Percentiles rank a stretch among this genome's conserved stretches.
phyloP scores from a whole-genome alignment of 441 rosid genomes.

The Adansonia madagascariensis region DNA sequence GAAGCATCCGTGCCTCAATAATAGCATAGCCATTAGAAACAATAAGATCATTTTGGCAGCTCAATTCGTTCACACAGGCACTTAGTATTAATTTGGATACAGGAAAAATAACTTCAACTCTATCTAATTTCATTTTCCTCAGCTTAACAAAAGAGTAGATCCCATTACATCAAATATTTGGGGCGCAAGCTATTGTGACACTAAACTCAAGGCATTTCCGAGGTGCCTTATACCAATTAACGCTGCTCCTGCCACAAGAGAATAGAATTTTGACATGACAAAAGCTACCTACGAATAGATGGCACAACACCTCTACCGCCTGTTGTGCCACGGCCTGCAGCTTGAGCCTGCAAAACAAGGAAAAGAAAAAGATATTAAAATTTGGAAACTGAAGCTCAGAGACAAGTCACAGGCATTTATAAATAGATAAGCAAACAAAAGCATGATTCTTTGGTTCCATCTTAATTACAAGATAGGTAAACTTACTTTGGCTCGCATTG shows the following conservation, averaged over 20 bases:
- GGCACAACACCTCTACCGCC: conserved; percentile 79
- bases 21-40: background rate
- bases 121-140: conserved; percentile 16
- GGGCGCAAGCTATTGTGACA: background rate
- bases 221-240: conserved; percentile 23
- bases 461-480: conserved; percentile 1
- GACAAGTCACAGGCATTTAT: conserved; percentile 17
- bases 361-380: background rate
- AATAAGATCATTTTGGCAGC: background rate
- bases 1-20: background rate
- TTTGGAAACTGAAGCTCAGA: background rate
- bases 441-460: background rate
- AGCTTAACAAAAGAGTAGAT: background rate
- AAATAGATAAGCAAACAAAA: background rate
- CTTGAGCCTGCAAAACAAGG: conserved; percentile 55
- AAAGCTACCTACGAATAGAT: conserved; percentile 68
- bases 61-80: background rate
- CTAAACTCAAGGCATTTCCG: background rate
- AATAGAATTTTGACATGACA: background rate
- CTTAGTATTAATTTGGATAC: background rate
- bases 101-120: background rate
- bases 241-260: conserved; percentile 4
- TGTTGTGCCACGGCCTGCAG: conserved; percentile 75
- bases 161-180: background rate
- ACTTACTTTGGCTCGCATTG: conserved; percentile 96